phyloP scores from a whole-genome alignment of 257 asterid species.

The Solanum pimpinellifolium region DNA sequence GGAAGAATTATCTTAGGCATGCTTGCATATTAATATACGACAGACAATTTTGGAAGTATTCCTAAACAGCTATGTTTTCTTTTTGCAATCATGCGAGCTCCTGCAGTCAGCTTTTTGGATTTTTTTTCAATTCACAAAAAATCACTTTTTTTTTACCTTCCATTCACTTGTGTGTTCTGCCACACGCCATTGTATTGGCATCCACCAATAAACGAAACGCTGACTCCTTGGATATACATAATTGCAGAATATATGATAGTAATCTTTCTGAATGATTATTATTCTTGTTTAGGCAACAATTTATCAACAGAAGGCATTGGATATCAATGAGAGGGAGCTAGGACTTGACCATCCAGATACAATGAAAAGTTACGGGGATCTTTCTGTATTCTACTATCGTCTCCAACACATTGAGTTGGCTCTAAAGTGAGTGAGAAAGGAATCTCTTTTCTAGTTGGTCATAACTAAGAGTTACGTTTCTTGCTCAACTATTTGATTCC shows the following conservation, averaged over 20 bases:
- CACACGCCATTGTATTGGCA: not conserved
- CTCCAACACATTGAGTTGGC: constrained; percentile 98
- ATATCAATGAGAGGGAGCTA: constrained; percentile 95
- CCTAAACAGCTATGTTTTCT: not conserved
- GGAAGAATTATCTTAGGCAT: not conserved
- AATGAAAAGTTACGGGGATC: constrained; percentile 99
- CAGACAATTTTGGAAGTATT: not conserved
- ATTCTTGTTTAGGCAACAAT: constrained; percentile 64
- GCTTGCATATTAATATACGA: not conserved
- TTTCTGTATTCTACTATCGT: constrained; percentile 94
- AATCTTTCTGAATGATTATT: not conserved
- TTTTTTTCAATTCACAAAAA: not conserved
- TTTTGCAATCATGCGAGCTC: not conserved
- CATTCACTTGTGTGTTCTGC: not conserved
- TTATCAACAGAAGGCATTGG: constrained; percentile 97
- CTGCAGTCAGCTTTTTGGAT: not conserved
- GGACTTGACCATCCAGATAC: constrained; percentile 99
- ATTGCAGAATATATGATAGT: not conserved
- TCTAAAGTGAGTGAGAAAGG: constrained; percentile 60
- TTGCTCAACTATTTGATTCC: not conserved
- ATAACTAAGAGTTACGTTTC: not conserved
- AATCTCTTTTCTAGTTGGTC: constrained; percentile 4
- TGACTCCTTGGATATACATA: not conserved
- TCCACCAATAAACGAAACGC: not conserved
- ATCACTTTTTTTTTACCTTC: not conserved